Percentiles rank a stretch among this genome's conserved stretches.
Evolutionary conservation across 352 stramenopile genomes (phyloP).

Genomic region (Globisporangium recalcitrans): DNA sequence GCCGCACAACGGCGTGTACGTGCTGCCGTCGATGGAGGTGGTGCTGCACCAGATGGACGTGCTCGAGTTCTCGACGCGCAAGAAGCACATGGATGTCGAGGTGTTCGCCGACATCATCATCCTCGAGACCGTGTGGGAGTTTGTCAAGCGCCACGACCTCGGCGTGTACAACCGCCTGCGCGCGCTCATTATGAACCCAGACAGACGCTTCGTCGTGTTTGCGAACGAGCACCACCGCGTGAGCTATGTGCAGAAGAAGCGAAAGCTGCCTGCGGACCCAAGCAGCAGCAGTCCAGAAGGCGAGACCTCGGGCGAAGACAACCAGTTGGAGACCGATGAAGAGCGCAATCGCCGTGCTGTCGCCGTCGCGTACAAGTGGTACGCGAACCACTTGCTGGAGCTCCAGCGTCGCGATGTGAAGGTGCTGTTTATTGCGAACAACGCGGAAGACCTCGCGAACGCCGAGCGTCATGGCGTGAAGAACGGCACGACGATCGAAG

Average conservation of each 20-base stretch:
- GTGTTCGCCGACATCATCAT: conserved; percentile 86
- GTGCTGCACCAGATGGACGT: conserved; percentile 89
- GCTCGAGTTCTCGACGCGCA: conserved; percentile 78
- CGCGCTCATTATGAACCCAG: conserved; percentile 77
- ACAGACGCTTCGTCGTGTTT: conserved; percentile 89
- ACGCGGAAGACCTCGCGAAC: conserved; percentile 44
- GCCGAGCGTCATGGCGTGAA: conserved; percentile 43
- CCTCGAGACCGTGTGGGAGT: conserved; percentile 88
- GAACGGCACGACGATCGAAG: conserved; percentile 47
- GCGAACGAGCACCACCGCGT: conserved; percentile 90
- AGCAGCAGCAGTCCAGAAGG: conserved; percentile 12
- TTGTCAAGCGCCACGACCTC: conserved; percentile 86
- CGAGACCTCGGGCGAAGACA: conserved; percentile 28
- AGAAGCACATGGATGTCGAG: conserved; percentile 36
- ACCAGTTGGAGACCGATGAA: conserved; percentile 41
- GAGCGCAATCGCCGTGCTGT: conserved; percentile 88
- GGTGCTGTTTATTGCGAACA: conserved; percentile 63
- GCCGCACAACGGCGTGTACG: conserved; percentile 50
- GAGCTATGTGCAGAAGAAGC: conserved; percentile 65
- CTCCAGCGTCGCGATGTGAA: conserved; percentile 42
- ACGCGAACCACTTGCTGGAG: conserved; percentile 48
- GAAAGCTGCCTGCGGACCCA: conserved; percentile 24
- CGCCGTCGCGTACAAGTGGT: conserved; percentile 75
- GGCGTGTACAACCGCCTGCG: conserved; percentile 86
- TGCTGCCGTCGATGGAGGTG: conserved; percentile 89